Evolutionary conservation across 2,329 filamentous ascomycete species (phyloP).

Genomic region (Penicillium expansum): DNA sequence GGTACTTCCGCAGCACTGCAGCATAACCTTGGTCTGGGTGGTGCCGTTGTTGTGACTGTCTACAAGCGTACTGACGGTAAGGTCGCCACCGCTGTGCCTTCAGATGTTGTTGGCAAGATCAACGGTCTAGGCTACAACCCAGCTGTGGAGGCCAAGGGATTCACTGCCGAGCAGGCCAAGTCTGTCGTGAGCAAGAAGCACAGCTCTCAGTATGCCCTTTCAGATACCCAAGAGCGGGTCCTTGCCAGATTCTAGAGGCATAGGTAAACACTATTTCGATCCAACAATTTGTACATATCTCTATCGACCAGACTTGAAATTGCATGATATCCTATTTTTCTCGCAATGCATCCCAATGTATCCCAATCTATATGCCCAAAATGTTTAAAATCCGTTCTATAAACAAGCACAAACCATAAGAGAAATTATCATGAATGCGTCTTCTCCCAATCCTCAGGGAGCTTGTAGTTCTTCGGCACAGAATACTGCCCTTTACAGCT

Average conservation of each 20-base stretch:
- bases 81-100: slow-evolving; percentile 59
- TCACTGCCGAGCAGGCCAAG: slow-evolving; percentile 73
- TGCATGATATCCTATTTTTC: slow-evolving; percentile 1
- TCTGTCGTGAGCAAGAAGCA: slow-evolving; percentile 67
- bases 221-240: slow-evolving; percentile 72
- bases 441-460: slow-evolving; percentile 37
- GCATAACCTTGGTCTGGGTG: slow-evolving; percentile 90
- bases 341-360: not conserved
- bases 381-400: not conserved
- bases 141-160: slow-evolving; percentile 82
- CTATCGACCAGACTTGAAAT: not conserved
- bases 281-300: slow-evolving; percentile 15
- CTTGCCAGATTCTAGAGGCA: slow-evolving; percentile 58
- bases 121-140: slow-evolving; percentile 86
- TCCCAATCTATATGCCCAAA: not conserved
- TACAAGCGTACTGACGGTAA: slow-evolving; percentile 80
- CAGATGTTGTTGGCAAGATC: slow-evolving; percentile 61
- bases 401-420: not conserved
- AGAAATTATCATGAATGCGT: slow-evolving; percentile 26
- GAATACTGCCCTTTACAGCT: slow-evolving; percentile 42
- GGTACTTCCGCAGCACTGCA: slow-evolving; percentile 74
- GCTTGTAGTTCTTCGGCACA: slow-evolving; percentile 36
- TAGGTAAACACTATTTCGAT: not conserved
- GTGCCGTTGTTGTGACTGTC: slow-evolving; percentile 84
- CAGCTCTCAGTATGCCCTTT: slow-evolving; percentile 70